Base-by-base conservation (phyloP, 768 basidiomycete species). In the Hypholoma fasciculare region DNA sequence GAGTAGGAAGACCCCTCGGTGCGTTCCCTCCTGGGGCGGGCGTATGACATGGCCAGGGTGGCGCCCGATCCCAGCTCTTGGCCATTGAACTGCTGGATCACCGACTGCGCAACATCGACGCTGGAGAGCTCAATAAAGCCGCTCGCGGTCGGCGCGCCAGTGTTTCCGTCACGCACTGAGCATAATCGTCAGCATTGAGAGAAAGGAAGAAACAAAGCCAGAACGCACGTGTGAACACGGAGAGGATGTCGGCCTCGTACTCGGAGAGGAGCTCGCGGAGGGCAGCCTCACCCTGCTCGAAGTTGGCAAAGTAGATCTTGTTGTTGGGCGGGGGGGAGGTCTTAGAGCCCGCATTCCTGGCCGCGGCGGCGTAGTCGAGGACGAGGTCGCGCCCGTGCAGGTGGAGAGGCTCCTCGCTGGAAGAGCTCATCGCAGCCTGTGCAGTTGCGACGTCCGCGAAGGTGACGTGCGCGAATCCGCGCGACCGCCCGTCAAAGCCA, bases 111-210 rank as follows among this genome's bases (percentile, higher is more conserved):
- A 4, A 68, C 57, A n/a, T 80, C 72, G 49, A 76, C 68, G 55
- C 67, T 63, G 48, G 61, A 70, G 67, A 89, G 87, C 59, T 84
- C 77, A 55, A 89, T 66, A 71, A 86, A 88, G 23, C 80, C 84
- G 3, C 62, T 70, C 6, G 71, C 69, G n/a, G 56, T 65, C 9
- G 57, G 56, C 14, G 63, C 64, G 26, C 75, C 73, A 0, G 68
- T 74, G 20, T 70, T 58, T n/a, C 56, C 67, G 58, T 69, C 65
- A 59, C 72, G 74, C 60, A 75, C 74, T 79, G 48, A 49, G 40
- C 14, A 27, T 27, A 54, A 7, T 12, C 14, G n/a, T 13, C 38
- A 53, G 34, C 46, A 37, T 26, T 23, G 34, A 11, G 23, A 2
- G 38, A 30, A 36, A 16, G 16, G 11, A 38, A 34, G 49, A 49